These are phyloP conservation scores for Tetracladium setigerum DNA, from an alignment of 495 filamentous ascomycete genomes.

Conservation along the genomic window DNA sequence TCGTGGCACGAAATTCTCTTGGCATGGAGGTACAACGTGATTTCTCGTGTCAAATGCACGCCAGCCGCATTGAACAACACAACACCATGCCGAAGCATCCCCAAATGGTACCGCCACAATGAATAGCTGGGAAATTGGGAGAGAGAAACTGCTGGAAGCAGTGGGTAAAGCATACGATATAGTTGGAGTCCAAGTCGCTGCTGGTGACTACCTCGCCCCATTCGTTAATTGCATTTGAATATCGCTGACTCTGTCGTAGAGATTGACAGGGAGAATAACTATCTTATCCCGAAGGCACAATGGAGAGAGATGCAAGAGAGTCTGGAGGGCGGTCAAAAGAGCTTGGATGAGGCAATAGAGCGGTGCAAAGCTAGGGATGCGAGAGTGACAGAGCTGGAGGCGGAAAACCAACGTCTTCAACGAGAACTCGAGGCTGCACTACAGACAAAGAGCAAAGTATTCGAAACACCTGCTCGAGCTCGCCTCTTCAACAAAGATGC, in stretches of 20 bases:
- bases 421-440: conserved; percentile 1
- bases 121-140: conserved; percentile 18
- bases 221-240: background rate
- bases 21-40: too few species aligned
- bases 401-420: conserved; percentile 13
- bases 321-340: background rate
- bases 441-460: background rate
- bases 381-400: conserved; percentile 2
- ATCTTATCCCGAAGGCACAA: background rate
- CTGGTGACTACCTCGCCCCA: conserved; percentile 3
- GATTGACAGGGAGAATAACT: conserved; percentile 8
- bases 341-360: conserved; percentile 5
- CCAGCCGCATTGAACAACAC: too few species aligned
- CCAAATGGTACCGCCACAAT: background rate
- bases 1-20: too few species aligned
- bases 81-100: too few species aligned
- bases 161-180: conserved; percentile 10
- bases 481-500: background rate
- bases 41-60: too few species aligned
- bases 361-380: background rate
- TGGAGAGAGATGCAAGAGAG: background rate
- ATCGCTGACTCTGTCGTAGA: conserved; percentile 5
- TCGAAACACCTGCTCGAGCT: too few species aligned
- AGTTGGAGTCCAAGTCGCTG: conserved; percentile 8
- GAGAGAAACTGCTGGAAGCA: conserved; percentile 10